Conservation (phyloP, 1,139 yeast genomes). For the Sporopachydermia cereana region DNA sequence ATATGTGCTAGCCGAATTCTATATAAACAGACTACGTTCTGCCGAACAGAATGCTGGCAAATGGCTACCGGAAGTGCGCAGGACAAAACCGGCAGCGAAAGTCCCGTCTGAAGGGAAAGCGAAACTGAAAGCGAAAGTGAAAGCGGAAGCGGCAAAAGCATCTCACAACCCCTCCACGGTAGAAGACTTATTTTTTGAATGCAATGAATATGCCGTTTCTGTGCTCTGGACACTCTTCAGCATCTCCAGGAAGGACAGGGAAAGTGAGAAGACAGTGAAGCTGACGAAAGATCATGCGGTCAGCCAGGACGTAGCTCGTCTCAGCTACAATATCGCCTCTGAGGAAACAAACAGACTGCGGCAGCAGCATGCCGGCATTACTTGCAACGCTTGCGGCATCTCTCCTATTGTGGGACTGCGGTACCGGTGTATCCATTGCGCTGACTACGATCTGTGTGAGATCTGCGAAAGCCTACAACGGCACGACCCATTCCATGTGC, state of each 20-base stretch:
- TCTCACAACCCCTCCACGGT: too few species aligned
- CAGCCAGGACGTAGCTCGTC: background rate
- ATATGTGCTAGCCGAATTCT: background rate
- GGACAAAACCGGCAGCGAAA: too few species aligned
- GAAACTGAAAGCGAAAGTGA: too few species aligned
- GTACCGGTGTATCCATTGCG: slow-evolving; percentile 22
- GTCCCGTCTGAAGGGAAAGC: too few species aligned
- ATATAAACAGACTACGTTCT: too few species aligned
- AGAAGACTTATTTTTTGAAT: too few species aligned
- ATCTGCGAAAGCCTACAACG: slow-evolving; percentile 17
- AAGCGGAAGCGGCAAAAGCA: too few species aligned
- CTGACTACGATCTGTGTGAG: slow-evolving; percentile 22
- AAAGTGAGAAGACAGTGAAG: background rate
- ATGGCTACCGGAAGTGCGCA: too few species aligned
- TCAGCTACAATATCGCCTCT: slow-evolving; percentile 15
- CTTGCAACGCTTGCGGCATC: slow-evolving; percentile 21
- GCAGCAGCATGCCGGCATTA: slow-evolving; percentile 20
- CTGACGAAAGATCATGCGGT: background rate
- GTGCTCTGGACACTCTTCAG: too few species aligned
- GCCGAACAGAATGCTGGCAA: too few species aligned
- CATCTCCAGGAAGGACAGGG: too few species aligned
- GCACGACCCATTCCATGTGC: slow-evolving; percentile 18
- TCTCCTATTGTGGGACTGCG: slow-evolving; percentile 22
- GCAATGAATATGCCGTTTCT: too few species aligned
- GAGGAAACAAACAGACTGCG: slow-evolving; percentile 14